Conservation (phyloP, 2,329 filamentous ascomycete species). For the Penicillium janthinellum region DNA sequence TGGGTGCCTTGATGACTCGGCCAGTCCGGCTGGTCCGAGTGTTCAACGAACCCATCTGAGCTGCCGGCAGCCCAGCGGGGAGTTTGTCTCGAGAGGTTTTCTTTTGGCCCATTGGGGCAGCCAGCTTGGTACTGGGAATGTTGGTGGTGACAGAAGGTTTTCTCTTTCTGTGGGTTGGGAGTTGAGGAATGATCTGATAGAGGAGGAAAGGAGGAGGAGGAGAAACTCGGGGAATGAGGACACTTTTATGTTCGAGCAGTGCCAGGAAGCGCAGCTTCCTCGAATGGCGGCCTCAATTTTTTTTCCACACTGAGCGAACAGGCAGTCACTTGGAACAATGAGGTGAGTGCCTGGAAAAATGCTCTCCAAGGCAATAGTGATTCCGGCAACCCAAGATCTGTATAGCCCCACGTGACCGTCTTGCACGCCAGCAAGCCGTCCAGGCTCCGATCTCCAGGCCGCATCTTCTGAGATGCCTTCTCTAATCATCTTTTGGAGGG, state of each 20-base stretch:
- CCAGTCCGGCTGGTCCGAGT: slow-evolving; percentile 15
- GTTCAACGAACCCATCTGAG: not conserved
- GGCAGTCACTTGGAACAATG: not conserved
- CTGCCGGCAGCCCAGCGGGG: not conserved
- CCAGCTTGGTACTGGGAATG: not conserved
- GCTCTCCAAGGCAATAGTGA: not conserved
- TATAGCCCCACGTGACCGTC: slow-evolving; percentile 34
- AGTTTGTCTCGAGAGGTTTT: not conserved
- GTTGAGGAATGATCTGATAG: not conserved
- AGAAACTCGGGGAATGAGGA: not conserved
- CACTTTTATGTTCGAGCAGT: not conserved
- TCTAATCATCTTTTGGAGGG: too few relatives aligned
- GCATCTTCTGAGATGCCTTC: too few relatives aligned
- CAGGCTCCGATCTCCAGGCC: too few relatives aligned
- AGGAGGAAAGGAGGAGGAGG: not conserved
- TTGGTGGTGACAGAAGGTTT: not conserved
- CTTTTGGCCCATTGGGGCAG: not conserved
- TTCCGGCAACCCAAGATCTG: slow-evolving; percentile 26
- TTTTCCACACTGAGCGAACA: not conserved
- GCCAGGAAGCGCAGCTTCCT: not conserved
- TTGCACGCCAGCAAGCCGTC: not conserved
- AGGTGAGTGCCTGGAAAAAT: not conserved
- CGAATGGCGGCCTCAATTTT: not conserved
- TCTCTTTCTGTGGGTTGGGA: not conserved
- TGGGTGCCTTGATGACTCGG: slow-evolving; percentile 11